Conservation (phyloP, 768 basidiomycete genomes). For the Lactarius quietus region DNA sequence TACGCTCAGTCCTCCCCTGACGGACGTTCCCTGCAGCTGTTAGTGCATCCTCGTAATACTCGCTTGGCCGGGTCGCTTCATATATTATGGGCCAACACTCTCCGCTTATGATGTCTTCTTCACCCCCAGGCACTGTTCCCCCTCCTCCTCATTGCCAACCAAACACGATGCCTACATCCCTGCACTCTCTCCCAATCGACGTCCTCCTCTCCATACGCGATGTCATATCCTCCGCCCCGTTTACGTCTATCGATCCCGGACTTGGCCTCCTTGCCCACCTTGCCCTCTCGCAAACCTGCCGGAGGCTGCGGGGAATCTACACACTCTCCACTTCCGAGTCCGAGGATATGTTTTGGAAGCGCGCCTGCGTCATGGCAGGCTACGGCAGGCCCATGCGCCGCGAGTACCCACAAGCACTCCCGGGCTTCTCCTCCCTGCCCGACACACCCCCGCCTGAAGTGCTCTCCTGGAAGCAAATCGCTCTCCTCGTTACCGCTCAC, state of each 20-base stretch:
- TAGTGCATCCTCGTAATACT: constrained; percentile 8
- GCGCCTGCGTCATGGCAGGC: constrained; percentile 20
- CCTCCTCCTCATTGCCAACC: background rate
- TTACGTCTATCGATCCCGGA: constrained; percentile 17
- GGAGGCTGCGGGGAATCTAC: constrained; percentile 21
- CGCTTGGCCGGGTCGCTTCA: constrained; percentile 1
- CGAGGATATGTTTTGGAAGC: constrained; percentile 25
- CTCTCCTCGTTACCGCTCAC: constrained; percentile 21
- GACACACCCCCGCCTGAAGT: constrained; percentile 10
- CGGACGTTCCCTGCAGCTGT: constrained; percentile 16
- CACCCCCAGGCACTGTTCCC: constrained; percentile 5
- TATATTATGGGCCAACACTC: constrained; percentile 15
- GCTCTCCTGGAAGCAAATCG: constrained; percentile 24
- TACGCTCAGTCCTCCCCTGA: constrained; percentile 19
- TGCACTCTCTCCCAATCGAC: constrained; percentile 24
- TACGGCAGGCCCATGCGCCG: constrained; percentile 27
- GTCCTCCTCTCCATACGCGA: constrained; percentile 27
- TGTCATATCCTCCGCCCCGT: constrained; percentile 20
- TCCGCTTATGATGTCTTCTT: constrained; percentile 8
- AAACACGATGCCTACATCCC: constrained; percentile 2
- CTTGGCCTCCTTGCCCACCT: constrained; percentile 23
- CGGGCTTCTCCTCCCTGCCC: background rate
- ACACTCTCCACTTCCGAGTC: constrained; percentile 15
- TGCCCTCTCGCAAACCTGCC: constrained; percentile 22
- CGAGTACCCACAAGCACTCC: constrained; percentile 18